phyloP scores from a whole-genome alignment of 73 alveolate species.

The Blepharisma stoltei region DNA sequence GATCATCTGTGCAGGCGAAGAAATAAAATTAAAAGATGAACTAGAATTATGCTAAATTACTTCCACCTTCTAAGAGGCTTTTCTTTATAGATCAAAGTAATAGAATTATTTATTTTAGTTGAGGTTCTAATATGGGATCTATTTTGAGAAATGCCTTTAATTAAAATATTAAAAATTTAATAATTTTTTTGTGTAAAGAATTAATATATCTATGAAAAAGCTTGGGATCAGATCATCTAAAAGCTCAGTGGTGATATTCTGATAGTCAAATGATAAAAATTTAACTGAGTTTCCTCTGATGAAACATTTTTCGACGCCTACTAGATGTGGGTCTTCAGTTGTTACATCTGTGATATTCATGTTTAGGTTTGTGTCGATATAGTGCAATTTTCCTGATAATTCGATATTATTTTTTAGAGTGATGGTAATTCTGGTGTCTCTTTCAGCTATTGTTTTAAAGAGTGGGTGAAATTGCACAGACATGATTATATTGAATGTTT shows the following conservation, averaged over 20 bases:
- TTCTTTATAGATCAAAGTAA: no score
- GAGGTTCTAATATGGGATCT: no score
- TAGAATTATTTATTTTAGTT: no score
- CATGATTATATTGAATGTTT: neutral
- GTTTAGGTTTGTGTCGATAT: constrained; percentile 8
- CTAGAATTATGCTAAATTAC: no score
- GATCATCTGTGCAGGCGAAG: no score
- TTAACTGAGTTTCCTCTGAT: constrained; percentile 11
- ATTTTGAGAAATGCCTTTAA: no score
- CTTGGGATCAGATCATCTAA: constrained; percentile 1
- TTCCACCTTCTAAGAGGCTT: no score
- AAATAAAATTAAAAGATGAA: no score
- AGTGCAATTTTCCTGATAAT: neutral
- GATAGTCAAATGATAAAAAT: neutral
- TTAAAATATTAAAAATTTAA: no score
- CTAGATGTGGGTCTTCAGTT: neutral
- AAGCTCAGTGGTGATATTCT: neutral
- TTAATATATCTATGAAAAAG: no score
- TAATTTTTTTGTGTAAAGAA: no score
- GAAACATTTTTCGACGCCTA: neutral
- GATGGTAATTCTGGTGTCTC: neutral
- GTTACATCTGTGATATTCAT: neutral
- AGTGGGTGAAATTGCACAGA: constrained; percentile 7
- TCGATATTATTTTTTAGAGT: neutral
- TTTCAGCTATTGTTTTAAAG: constrained; percentile 9